Conservation (phyloP, 805 yeast species). For the Isabelozyma rhagii region DNA sequence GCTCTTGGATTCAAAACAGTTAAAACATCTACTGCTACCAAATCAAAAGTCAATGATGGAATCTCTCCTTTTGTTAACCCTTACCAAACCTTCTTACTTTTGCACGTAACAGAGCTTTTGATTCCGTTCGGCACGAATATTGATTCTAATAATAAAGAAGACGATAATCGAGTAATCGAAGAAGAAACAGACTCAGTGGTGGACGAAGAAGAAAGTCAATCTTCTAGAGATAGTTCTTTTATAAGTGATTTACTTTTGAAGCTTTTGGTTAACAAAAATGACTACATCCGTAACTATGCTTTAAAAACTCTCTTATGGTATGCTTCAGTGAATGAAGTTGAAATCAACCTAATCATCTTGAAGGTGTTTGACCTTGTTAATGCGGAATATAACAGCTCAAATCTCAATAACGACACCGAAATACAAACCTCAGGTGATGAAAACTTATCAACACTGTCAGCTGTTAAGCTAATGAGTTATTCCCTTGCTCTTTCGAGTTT, state of each 20-base stretch:
- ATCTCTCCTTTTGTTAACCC: slow-evolving; percentile 27
- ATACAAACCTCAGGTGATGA: slow-evolving; percentile 9
- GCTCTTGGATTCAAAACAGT: slow-evolving; percentile 23
- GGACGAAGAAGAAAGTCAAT: slow-evolving; percentile 4
- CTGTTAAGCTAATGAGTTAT: slow-evolving; percentile 26
- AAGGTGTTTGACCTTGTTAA: slow-evolving; percentile 27
- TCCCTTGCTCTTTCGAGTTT: slow-evolving; percentile 35
- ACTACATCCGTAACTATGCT: slow-evolving; percentile 34
- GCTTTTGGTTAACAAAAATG: slow-evolving; percentile 29
- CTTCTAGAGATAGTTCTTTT: slow-evolving; percentile 17
- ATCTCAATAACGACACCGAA: slow-evolving; percentile 5
- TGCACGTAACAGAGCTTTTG: slow-evolving; percentile 26
- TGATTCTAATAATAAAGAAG: slow-evolving; percentile 12
- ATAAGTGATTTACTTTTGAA: slow-evolving; percentile 27
- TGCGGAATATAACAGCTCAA: slow-evolving; percentile 20
- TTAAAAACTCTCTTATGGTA: slow-evolving; percentile 27
- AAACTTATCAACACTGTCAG: slow-evolving; percentile 13
- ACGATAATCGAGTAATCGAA: slow-evolving; percentile 13
- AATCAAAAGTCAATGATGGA: slow-evolving; percentile 10
- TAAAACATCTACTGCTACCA: slow-evolving; percentile 13
- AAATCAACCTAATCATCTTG: slow-evolving; percentile 33
- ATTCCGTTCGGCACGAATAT: slow-evolving; percentile 36
- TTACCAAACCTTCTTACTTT: slow-evolving; percentile 29
- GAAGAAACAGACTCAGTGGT: slow-evolving; percentile 14
- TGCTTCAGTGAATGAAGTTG: slow-evolving; percentile 27